A percentile compares a stretch with the other conserved stretches of the same genome.
These are phyloP conservation scores for Calonectria pseudoturangicola DNA, from an alignment of 2,329 filamentous ascomycete genomes.

Conservation along the genomic window DNA sequence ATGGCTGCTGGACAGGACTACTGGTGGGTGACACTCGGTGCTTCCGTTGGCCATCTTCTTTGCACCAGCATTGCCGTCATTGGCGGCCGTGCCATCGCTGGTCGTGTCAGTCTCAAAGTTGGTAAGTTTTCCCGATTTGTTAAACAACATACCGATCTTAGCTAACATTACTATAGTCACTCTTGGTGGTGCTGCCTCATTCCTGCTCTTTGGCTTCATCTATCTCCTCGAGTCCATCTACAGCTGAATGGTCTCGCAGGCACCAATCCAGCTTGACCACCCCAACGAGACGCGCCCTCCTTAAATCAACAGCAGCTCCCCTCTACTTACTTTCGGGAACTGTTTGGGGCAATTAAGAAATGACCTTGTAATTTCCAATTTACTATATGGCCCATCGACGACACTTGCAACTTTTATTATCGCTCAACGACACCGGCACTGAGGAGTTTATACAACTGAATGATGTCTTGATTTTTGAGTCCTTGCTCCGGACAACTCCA, in stretches of 20 bases:
- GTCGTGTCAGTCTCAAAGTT: constrained; percentile 94
- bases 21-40: constrained; percentile 97
- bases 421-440: constrained; percentile 24
- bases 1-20: constrained; percentile 99
- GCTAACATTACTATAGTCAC: constrained; percentile 78
- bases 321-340: constrained; percentile 11
- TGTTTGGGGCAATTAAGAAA: background rate
- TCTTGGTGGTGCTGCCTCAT: constrained; percentile 91
- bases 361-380: constrained; percentile 28
- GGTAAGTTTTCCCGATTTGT: constrained; percentile 76
- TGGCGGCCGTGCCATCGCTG: constrained; percentile 93
- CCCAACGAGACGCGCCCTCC: constrained; percentile 36
- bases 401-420: constrained; percentile 21
- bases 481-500: background rate
- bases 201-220: constrained; percentile 92
- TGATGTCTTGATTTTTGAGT: constrained; percentile 23
- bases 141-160: background rate
- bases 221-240: constrained; percentile 90
- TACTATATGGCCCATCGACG: constrained; percentile 27
- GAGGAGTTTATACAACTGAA: constrained; percentile 12
- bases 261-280: constrained; percentile 24
- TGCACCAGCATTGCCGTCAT: constrained; percentile 95
- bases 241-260: constrained; percentile 57
- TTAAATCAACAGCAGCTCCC: constrained; percentile 41
- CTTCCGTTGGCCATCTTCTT: constrained; percentile 88